Conservation (phyloP, 2,329 filamentous ascomycete species). For the Ceratocystiopsis sp. region DNA sequence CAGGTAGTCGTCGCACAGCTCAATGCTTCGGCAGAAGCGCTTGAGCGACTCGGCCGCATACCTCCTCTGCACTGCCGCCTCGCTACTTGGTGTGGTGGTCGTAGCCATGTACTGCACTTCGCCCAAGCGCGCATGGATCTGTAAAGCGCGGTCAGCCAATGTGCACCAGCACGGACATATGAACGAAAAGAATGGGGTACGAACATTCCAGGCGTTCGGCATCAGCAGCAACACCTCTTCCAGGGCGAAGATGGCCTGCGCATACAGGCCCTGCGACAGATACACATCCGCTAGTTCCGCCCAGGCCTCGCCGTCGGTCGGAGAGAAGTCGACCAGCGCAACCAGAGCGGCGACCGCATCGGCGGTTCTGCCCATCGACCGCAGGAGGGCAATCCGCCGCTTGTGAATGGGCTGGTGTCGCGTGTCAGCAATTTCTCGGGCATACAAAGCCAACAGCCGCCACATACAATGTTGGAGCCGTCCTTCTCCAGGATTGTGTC, state of each 20-base stretch:
- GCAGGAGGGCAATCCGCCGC: slow-evolving; percentile 62
- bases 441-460: background rate
- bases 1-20: slow-evolving; percentile 84
- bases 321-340: slow-evolving; percentile 62
- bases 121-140: slow-evolving; percentile 77
- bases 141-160: background rate
- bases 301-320: slow-evolving; percentile 89
- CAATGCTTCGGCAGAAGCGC: slow-evolving; percentile 77
- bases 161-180: background rate
- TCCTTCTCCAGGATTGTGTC: slow-evolving; percentile 57
- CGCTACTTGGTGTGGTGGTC: slow-evolving; percentile 21
- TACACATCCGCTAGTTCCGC: slow-evolving; percentile 82
- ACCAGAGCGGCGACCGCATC: slow-evolving; percentile 64
- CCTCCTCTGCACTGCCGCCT: slow-evolving; percentile 29
- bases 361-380: slow-evolving; percentile 47
- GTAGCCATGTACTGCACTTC: slow-evolving; percentile 64
- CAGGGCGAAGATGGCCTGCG: slow-evolving; percentile 72
- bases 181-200: slow-evolving; percentile 15
- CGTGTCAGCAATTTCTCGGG: no score
- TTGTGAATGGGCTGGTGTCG: slow-evolving; percentile 67
- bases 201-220: slow-evolving; percentile 90
- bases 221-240: slow-evolving; percentile 79
- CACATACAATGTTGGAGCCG: slow-evolving; percentile 60
- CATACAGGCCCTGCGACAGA: slow-evolving; percentile 56
- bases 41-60: slow-evolving; percentile 58